These are phyloP conservation scores for Crepidotus variabilis DNA, from an alignment of 768 basidiomycete species.

Conservation along the genomic window DNA sequence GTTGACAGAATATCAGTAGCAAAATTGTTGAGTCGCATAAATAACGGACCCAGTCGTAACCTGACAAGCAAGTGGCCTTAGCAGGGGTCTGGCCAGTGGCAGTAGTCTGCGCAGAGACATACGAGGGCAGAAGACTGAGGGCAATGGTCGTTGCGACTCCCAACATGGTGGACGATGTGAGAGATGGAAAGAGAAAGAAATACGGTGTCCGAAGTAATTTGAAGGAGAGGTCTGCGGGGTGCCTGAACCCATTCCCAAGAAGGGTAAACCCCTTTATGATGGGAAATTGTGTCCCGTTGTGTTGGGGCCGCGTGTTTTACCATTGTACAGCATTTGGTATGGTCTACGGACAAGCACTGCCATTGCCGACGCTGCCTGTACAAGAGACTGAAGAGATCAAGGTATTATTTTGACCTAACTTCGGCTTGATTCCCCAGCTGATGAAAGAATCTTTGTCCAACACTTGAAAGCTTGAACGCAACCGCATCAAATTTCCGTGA, in stretches of 20 bases:
- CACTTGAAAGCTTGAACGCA: no score
- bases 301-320: no score
- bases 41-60: constrained; percentile 23
- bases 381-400: no score
- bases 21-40: neutral
- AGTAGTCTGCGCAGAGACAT: constrained; percentile 13
- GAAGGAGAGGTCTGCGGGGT: constrained; percentile 2
- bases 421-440: no score
- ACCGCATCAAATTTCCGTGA: no score
- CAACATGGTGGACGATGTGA: constrained; percentile 11
- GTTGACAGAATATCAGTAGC: neutral
- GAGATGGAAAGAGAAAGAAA: neutral
- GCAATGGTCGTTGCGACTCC: constrained; percentile 7
- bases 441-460: no score
- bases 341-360: neutral
- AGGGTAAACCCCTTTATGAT: neutral
- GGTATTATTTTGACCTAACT: no score
- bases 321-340: no score
- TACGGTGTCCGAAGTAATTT: constrained; percentile 1
- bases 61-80: constrained; percentile 15
- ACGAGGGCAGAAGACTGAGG: constrained; percentile 10
- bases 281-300: neutral
- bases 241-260: constrained; percentile 10
- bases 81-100: no score
- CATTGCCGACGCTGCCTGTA: neutral